Evolutionary conservation across 2,329 filamentous ascomycete species (phyloP).

Genomic region (Zopfia rhizophila): DNA sequence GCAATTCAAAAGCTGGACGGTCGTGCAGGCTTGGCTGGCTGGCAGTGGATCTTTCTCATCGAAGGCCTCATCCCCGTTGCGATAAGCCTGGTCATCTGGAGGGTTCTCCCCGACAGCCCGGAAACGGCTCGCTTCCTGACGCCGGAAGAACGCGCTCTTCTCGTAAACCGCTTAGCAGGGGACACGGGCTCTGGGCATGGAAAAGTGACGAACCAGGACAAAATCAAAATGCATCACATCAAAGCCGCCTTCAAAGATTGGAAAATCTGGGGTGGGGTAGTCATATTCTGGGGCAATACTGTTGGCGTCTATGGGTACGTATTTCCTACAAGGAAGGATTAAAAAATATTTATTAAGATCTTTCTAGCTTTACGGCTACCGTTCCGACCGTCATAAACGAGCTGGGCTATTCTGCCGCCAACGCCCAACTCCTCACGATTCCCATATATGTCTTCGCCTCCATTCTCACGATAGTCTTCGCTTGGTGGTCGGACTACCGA

Average conservation of each 20-base stretch:
- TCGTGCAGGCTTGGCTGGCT: conserved; percentile 35
- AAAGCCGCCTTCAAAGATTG: conserved; percentile 59
- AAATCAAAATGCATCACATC: conserved; percentile 58
- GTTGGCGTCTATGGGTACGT: conserved; percentile 48
- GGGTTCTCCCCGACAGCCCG: conserved; percentile 63
- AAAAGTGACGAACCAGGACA: conserved; percentile 60
- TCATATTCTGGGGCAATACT: conserved; percentile 53
- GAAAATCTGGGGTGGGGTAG: conserved; percentile 47
- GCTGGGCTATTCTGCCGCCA: conserved; percentile 54
- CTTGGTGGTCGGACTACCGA: conserved; percentile 62
- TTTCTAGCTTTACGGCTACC: conserved; percentile 50
- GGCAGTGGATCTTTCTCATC: conserved; percentile 50
- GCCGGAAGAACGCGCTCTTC: conserved; percentile 44
- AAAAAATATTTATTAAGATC: conserved; percentile 50
- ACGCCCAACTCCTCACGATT: conserved; percentile 55
- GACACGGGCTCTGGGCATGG: conserved; percentile 60
- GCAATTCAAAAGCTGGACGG: conserved; percentile 48
- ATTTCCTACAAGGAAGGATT: conserved; percentile 29
- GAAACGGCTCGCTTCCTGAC: conserved; percentile 52
- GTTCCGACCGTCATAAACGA: conserved; percentile 55
- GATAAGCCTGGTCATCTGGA: conserved; percentile 60
- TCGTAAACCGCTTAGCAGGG: conserved; percentile 42
- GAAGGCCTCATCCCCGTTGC: conserved; percentile 46
- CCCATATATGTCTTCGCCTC: conserved; percentile 56
- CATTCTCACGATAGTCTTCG: conserved; percentile 53